phyloP scores from a whole-genome alignment of 805 yeast genomes.

The Teunomyces funiuensis region DNA sequence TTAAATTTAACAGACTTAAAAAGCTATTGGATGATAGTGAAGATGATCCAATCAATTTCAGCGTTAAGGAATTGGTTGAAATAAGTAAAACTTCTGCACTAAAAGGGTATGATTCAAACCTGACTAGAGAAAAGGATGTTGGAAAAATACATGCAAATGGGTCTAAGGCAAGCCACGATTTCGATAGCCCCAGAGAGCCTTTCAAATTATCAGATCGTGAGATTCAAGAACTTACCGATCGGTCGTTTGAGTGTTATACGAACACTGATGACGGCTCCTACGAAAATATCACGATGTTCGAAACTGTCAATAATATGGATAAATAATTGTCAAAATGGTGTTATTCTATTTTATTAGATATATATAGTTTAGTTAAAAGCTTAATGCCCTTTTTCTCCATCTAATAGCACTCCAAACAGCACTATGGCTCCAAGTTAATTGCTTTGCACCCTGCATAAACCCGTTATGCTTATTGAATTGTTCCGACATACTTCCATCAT shows the following conservation, averaged over 20 bases:
- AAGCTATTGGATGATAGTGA: conserved; percentile 18
- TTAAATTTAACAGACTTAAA: conserved; percentile 29
- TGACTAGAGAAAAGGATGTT: conserved; percentile 1
- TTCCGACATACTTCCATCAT: conserved; percentile 78
- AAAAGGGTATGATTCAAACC: conserved; percentile 5
- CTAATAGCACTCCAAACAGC: conserved; percentile 69
- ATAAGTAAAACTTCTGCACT: neutral
- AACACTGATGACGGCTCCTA: conserved; percentile 22
- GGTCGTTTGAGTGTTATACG: conserved; percentile 44
- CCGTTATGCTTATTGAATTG: conserved; percentile 84
- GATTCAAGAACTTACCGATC: conserved; percentile 48
- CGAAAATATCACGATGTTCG: conserved; percentile 34
- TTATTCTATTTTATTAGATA: neutral
- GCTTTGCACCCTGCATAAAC: conserved; percentile 81
- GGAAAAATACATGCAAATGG: neutral
- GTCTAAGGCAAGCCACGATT: conserved; percentile 5
- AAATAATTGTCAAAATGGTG: neutral
- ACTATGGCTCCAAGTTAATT: conserved; percentile 90
- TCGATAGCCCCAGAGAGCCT: neutral
- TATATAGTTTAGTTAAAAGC: neutral
- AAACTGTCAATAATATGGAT: conserved; percentile 34
- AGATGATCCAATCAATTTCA: conserved; percentile 7
- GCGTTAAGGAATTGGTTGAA: conserved; percentile 13
- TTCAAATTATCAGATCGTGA: conserved; percentile 38
- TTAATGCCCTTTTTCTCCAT: conserved; percentile 52